Evolutionary conservation across 345 rosid genomes (phyloP).

Genomic region (Eucalyptus melliodora): DNA sequence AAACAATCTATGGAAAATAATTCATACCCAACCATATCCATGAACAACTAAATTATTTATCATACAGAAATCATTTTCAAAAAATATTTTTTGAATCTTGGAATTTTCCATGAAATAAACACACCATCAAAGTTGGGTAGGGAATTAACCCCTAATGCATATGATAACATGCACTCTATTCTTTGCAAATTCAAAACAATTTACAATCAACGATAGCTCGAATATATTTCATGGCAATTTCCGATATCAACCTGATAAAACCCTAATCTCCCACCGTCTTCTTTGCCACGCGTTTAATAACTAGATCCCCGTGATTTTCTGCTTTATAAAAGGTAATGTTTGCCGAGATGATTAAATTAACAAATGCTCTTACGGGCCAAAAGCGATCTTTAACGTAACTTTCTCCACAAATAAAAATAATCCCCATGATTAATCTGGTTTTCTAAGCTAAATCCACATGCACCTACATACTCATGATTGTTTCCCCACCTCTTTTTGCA

Average conservation of each 20-base stretch:
- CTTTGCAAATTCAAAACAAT: background rate
- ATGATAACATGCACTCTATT: background rate
- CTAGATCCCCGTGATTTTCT: background rate
- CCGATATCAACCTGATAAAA: background rate
- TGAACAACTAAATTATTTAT: too few species aligned
- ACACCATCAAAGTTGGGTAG: background rate
- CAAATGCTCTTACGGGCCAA: background rate
- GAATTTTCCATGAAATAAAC: background rate
- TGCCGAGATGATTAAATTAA: background rate
- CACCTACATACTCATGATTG: background rate
- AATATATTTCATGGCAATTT: too few species aligned
- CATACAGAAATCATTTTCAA: background rate
- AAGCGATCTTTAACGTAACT: background rate
- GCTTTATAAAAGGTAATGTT: background rate
- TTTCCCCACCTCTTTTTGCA: background rate
- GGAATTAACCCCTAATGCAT: background rate
- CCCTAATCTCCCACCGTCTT: background rate
- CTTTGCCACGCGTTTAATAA: background rate
- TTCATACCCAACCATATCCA: background rate
- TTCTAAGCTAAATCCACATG: background rate
- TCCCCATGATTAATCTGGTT: background rate
- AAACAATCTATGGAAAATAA: background rate
- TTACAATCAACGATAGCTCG: background rate
- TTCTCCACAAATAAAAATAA: background rate
- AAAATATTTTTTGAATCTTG: too few species aligned